Percentiles rank a stretch among this genome's conserved stretches.
These are phyloP conservation scores for Penicillium tannophilum DNA, from an alignment of 495 filamentous ascomycete genomes.

Conservation along the genomic window DNA sequence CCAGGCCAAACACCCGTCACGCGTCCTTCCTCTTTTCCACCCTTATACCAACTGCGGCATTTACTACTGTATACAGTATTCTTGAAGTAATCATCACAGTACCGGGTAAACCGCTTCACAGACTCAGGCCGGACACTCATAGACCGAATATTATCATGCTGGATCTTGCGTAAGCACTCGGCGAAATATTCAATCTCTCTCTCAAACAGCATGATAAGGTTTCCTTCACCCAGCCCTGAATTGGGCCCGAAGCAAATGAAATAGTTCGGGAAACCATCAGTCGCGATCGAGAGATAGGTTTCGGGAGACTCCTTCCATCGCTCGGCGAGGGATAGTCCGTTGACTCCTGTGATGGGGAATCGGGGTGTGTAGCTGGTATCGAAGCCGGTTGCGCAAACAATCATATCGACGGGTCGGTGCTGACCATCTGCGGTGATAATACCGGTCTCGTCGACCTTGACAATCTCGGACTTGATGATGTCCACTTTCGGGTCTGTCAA, in stretches of 20 bases:
- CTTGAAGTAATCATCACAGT: constrained; percentile 51
- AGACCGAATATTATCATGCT: constrained; percentile 50
- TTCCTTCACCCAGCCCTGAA: constrained; percentile 49
- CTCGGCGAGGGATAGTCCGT: constrained; percentile 48
- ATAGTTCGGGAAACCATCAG: constrained; percentile 67
- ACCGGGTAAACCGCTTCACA: constrained; percentile 45
- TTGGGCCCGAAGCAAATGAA: constrained; percentile 57
- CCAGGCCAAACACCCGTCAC: constrained; percentile 48
- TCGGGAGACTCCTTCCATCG: constrained; percentile 54
- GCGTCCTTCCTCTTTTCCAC: constrained; percentile 36
- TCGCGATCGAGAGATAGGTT: constrained; percentile 60
- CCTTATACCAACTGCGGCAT: constrained; percentile 60
- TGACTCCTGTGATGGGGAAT: constrained; percentile 52
- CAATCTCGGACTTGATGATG: constrained; percentile 43
- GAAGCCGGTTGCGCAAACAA: constrained; percentile 59
- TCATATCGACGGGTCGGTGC: constrained; percentile 40
- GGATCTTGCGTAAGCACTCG: constrained; percentile 50
- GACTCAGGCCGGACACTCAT: constrained; percentile 43
- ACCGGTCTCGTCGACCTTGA: constrained; percentile 47
- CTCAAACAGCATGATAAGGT: constrained; percentile 48
- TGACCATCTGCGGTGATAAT: constrained; percentile 52
- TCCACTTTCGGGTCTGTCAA: constrained; percentile 49
- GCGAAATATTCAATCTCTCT: constrained; percentile 55
- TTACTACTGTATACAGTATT: constrained; percentile 48
- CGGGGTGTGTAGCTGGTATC: constrained; percentile 49